Evolutionary conservation across 1,284 basidiomycete genomes (phyloP), one percentile per base, ranked within the genome.

Genomic region (Ustanciosporium gigantosporum): DNA sequence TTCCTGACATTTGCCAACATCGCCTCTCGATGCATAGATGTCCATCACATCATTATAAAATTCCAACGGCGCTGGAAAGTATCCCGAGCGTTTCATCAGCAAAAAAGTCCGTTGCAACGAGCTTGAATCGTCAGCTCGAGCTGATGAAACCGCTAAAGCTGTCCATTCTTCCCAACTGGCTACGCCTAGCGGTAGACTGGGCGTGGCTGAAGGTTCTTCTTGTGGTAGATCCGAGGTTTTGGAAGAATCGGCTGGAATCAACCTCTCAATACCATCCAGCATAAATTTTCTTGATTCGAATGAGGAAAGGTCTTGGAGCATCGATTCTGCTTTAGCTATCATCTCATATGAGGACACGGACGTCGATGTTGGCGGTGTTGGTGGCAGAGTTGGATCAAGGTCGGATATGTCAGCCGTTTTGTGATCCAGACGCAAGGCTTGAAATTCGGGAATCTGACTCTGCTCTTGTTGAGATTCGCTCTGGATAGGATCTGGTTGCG

Each of bases 1-100:
- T 15, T 49, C 40, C 15, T 72, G 41, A 31, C 68, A 71, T 22
- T 13, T 8, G 5, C 65, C 65, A 3, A 82, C 67, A 36, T 85
- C 80, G 0, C 85, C 85, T 0, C 65, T 56, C 2, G 68, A 51
- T 1, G 86, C 83, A 57, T 85, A 83, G 14, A 81, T 67, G 35
- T 79, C 80, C 32, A 89, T 75, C 0, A 86, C 72, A 6, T 46
- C 15, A 57, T 67, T 46, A 46, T 70, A 55, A 39, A 80, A 68
- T 3, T 81, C 21, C 2, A 62, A 36, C 15, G 47, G 39, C 0
- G 51, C 24, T 6, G 47, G 43, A 15, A 36, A 27, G 23, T 59
- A 51, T 11, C 61, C 68, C 3, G 50, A 21, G 2, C 36, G n/a
- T 16, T 57, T 34, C 62, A 72, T 66, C 17, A 66, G 41, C 1